These are phyloP conservation scores for Odontarrhena argentea DNA, from an alignment of 345 rosid species.

Conservation along the genomic window DNA sequence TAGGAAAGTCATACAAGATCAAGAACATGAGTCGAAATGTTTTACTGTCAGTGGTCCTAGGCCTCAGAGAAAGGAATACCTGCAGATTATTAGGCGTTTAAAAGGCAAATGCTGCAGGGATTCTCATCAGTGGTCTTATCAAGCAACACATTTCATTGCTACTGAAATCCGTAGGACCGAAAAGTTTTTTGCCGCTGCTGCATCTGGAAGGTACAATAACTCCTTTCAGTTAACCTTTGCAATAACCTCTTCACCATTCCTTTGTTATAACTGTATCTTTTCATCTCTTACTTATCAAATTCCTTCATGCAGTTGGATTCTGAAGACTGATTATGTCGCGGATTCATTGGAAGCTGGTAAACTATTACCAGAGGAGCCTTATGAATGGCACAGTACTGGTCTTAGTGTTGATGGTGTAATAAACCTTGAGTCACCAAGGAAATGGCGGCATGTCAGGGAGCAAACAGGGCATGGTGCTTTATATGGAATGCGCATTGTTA, in stretches of 20 bases:
- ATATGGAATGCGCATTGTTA: no score
- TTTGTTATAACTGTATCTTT: neutral
- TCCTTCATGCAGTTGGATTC: no score
- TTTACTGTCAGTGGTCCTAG: constrained; percentile 78
- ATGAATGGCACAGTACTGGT: no score
- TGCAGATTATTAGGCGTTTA: constrained; percentile 59
- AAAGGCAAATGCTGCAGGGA: constrained; percentile 80
- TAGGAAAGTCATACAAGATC: constrained; percentile 28
- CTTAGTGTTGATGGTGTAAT: constrained; percentile 54
- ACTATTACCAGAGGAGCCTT: no score
- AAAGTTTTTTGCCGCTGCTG: constrained; percentile 67
- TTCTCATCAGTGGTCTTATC: constrained; percentile 98
- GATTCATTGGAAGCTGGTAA: no score
- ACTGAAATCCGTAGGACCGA: constrained; percentile 86
- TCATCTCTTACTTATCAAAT: no score
- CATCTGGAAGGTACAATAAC: constrained; percentile 55
- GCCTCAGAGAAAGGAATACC: constrained; percentile 73
- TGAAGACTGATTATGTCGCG: no score
- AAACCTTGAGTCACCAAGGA: constrained; percentile 82
- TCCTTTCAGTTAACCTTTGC: constrained; percentile 1
- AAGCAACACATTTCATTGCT: constrained; percentile 86
- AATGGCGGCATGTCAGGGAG: constrained; percentile 81
- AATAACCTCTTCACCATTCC: constrained; percentile 7
- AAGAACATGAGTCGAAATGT: constrained; percentile 47
- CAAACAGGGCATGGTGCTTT: constrained; percentile 57